Evolutionary conservation across 306 rosid genomes (phyloP), one percentile per base, ranked within the genome.

Genomic region (Glycine latifolia): DNA sequence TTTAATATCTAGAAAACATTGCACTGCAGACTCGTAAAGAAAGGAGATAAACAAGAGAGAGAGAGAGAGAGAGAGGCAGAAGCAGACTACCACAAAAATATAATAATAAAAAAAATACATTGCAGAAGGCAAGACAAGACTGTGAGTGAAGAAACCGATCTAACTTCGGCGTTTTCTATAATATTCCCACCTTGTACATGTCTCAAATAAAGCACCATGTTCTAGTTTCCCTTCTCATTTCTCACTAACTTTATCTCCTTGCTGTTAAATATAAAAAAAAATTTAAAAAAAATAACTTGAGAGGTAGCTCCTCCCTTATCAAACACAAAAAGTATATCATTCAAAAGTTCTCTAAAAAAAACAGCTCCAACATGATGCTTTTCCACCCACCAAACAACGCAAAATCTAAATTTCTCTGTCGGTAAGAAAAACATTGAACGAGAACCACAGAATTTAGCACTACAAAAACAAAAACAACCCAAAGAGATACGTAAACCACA

Each of bases 331-430:
- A 46, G 48, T 6, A 73, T 14, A 10, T 17, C 5, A 59, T 20
- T 20, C 65, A 50, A 65, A 3, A 2, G 3, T 71, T 56, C 39
- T 17, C 65, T 37, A 37, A 43, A 58, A 54, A 73, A 79, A 10
- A 62, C 61, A 65, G 61, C 72, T 79, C 59, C 46, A 50, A 17
- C 2, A 44, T 58, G 13, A 61, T 56, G 63, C 58, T 86, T 76
- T 82, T 43, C 72, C 79, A 55, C 49, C 60, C 76, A 77, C 78
- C 78, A 83, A 82, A 89, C 90, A 85, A 79, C 83, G 84, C 39
- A 76, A 72, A 26, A 26, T 75, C 79, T 65, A 74, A 76, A 17
- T 10, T 17, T 66, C 41, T 11, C 20, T 83, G 87, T 83, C 90
- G 84, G 89, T 71, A 49, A 55, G 37, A n/a, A 35, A 17, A 44